Evolutionary conservation across 2,329 filamentous ascomycete species (phyloP).

Genomic region (Xylariaceae sp.): DNA sequence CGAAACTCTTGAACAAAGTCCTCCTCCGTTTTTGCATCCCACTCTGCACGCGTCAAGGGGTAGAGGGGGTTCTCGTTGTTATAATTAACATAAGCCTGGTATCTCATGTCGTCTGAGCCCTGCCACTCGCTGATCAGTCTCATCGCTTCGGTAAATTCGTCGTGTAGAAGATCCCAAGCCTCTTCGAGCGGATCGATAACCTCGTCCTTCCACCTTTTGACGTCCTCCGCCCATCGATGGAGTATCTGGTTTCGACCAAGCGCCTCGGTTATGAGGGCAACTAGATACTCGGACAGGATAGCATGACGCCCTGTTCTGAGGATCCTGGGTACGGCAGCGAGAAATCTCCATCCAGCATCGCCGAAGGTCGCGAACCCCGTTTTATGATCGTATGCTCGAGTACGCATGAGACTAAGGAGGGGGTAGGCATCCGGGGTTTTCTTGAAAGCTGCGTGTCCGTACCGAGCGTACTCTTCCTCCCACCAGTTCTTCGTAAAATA

Average conservation of each 20-base stretch:
- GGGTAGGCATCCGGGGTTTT: slow-evolving; percentile 2
- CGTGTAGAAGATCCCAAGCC: not conserved
- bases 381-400: accelerated
- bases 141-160: not conserved
- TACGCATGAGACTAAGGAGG: not conserved
- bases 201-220: not conserved
- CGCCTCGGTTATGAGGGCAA: not conserved
- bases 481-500: slow-evolving; percentile 28
- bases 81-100: too few relatives aligned
- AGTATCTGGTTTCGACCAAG: not conserved
- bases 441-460: slow-evolving; percentile 18
- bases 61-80: too few relatives aligned
- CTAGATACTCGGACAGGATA: slow-evolving; percentile 13
- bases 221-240: slow-evolving; percentile 4
- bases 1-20: not conserved
- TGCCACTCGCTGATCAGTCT: not conserved
- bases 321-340: slow-evolving; percentile 1
- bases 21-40: not conserved
- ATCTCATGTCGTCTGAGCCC: too few relatives aligned
- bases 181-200: slow-evolving; percentile 1
- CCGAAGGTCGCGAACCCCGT: not conserved
- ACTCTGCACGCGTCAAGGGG: not conserved
- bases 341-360: slow-evolving; percentile 3
- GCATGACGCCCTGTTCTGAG: slow-evolving; percentile 2
- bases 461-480: slow-evolving; percentile 15